phyloP scores from a whole-genome alignment of 768 basidiomycete genomes.

The Mycena amicta region DNA sequence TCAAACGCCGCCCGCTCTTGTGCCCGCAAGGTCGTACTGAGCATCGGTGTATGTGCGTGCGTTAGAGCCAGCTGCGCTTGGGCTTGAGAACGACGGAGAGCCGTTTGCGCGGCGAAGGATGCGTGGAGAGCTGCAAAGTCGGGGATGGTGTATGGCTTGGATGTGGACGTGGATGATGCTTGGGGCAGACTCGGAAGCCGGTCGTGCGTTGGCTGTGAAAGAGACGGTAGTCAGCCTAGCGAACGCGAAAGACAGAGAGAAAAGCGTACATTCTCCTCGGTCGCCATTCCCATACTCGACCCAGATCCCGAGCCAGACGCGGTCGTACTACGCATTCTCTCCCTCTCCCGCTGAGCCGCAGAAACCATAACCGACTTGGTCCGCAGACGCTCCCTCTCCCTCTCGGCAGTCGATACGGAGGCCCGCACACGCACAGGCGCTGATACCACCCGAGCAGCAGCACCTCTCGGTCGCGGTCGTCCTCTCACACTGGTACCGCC shows the following conservation, averaged over 20 bases:
- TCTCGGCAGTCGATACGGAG: neutral
- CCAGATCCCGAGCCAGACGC: too few relatives aligned
- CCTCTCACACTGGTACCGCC: neutral
- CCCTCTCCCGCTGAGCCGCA: neutral
- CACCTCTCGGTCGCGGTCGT: neutral
- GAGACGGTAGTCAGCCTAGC: too few relatives aligned
- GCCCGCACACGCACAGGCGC: neutral
- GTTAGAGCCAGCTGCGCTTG: slow-evolving; percentile 43
- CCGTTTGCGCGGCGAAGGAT: slow-evolving; percentile 44
- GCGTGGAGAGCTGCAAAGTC: slow-evolving; percentile 60
- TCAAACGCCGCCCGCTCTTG: slow-evolving; percentile 70
- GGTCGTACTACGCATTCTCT: neutral
- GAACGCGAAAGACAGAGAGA: too few relatives aligned
- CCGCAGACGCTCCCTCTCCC: neutral
- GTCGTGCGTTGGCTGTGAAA: slow-evolving; percentile 17
- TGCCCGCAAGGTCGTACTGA: slow-evolving; percentile 59
- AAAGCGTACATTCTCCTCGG: too few relatives aligned
- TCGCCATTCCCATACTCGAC: too few relatives aligned
- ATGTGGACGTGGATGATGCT: slow-evolving; percentile 22
- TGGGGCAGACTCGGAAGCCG: slow-evolving; percentile 13
- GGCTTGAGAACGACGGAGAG: slow-evolving; percentile 41
- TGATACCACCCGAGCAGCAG: neutral
- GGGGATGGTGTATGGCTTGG: slow-evolving; percentile 41
- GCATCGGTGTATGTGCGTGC: slow-evolving; percentile 47
- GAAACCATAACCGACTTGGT: neutral